Base-by-base conservation (phyloP, 306 rosid genomes). In the Psophocarpus tetragonolobus region DNA sequence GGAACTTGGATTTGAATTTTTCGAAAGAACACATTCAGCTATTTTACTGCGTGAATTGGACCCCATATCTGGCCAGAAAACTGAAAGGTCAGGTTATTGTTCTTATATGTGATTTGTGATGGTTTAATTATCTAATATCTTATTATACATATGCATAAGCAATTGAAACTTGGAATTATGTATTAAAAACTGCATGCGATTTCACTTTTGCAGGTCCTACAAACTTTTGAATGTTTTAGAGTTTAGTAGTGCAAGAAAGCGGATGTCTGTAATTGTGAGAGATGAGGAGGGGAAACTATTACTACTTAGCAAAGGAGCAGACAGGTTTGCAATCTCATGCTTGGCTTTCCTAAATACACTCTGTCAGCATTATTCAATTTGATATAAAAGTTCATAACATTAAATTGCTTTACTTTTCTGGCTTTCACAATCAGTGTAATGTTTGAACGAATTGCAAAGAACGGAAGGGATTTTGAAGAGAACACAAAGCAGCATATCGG, bases 1-100 rank as follows among this genome's bases (percentile, higher is more conserved):
- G 79, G 97, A 96, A 86, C 84, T 92, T 9, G 99, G 99, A 26
- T 96, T 96, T 83, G 96, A 91, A 85, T 96, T 96, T 88, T 88
- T 75, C 41, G 97, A 88, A 61, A 87, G 98, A 82, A 84, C 87
- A 60, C 94, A 90, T 68, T 77, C 91, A 17, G 76, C 87, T 88
- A 87, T 92, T 80, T 85, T 86, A 23, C 30, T 92, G 71, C 89
- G 42, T 15, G 99, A 92, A 80, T 81, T 91, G 0, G 91, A 96
- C 81, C 90, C 88, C 33, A 10, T 32, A 36, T 75, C 89, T 23
- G 84, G 86, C 74, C 61, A 36, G 36, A 81, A 45, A 81, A 84
- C 38, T 30, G 75, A 84, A 78, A 88, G 98, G 99, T 91, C 26
- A 73, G 87, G 54, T 84, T 77, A 82, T 39, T 71, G 36, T 75